Evolutionary conservation across 176 grass and related monocot species (phyloP), one percentile per base, ranked within the genome.

Genomic region (Triticum urartu): DNA sequence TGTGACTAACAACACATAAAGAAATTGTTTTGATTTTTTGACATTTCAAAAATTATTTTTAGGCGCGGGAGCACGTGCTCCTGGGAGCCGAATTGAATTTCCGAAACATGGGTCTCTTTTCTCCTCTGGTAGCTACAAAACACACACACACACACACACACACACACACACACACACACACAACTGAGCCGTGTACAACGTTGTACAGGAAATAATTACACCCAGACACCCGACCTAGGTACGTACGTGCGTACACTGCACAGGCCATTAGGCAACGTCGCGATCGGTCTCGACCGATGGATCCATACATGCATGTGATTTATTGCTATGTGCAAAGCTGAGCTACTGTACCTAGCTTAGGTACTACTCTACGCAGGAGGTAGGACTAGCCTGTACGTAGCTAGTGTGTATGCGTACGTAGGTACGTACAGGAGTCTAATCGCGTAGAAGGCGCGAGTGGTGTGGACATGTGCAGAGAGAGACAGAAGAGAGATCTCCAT

Each of bases 181-280:
- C 28, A 78, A 79, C 21, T 40, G 79, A 48, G 12, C 66, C 9
- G 11, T 67, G 62, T 81, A 66, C 79, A 81, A 81, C 79, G 79
- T 81, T 81, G 79, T 81, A 81, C 63, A 68, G 15, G 61, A 48
- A 4, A 32, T 32, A 76, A 76, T 9, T 12, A 15, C 26, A 25
- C 58, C 39, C 11, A 74, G 39, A 47, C 70, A 73, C 70, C 60
- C 12, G 7, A 10, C 38, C 36, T 39, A 8, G 65, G 48, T 75
- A 54, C 14, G 74, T 56, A 75, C 21, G n/a, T 56, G 28, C 28
- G 28, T 28, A 28, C 28, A 28, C 28, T 28, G 28, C 1, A 28
- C 1, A 28, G 28, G 28, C 28, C 28, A 28, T 28, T 28, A 28
- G 1, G 28, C 28, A 28, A 28, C 28, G 28, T 28, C 28, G 28